Evolutionary conservation across 2,329 filamentous ascomycete genomes (phyloP).

Genomic region (Neocatenulostroma microsporum): DNA sequence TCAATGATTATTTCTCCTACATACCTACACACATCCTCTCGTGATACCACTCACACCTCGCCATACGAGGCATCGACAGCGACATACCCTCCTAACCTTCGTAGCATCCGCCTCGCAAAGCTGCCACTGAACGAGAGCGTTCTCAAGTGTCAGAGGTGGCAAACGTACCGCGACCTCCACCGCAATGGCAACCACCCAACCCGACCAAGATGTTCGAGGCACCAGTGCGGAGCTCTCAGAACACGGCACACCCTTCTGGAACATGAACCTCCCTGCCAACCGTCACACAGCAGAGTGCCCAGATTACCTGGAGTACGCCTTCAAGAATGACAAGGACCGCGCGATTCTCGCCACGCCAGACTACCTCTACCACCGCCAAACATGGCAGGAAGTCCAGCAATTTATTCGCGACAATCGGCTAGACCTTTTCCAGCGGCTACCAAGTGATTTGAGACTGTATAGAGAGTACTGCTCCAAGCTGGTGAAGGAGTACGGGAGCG

Average conservation of each 20-base stretch:
- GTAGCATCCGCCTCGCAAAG: no score
- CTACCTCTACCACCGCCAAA: slow-evolving; percentile 51
- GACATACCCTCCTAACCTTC: no score
- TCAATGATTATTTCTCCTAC: no score
- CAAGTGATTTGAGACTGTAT: slow-evolving; percentile 72
- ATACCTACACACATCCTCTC: no score
- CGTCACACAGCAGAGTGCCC: slow-evolving; percentile 63
- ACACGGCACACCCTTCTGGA: slow-evolving; percentile 59
- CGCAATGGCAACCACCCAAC: not conserved
- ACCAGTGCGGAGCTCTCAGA: no score
- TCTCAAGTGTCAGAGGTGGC: no score
- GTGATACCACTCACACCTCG: no score
- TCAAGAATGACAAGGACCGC: slow-evolving; percentile 55
- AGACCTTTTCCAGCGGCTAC: slow-evolving; percentile 66
- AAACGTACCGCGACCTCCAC: not conserved
- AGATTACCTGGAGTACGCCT: slow-evolving; percentile 54
- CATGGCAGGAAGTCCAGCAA: slow-evolving; percentile 62
- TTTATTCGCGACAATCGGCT: slow-evolving; percentile 62
- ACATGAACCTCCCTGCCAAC: slow-evolving; percentile 62
- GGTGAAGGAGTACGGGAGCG: slow-evolving; percentile 60
- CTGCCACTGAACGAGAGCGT: no score
- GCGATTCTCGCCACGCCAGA: slow-evolving; percentile 65
- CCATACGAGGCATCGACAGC: no score
- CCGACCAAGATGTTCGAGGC: no score
- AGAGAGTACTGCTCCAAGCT: slow-evolving; percentile 60